A percentile compares a stretch with the other conserved stretches of the same genome.
phyloP scores from a whole-genome alignment of 352 stramenopile species.

The Phytophthora boehmeriae region DNA sequence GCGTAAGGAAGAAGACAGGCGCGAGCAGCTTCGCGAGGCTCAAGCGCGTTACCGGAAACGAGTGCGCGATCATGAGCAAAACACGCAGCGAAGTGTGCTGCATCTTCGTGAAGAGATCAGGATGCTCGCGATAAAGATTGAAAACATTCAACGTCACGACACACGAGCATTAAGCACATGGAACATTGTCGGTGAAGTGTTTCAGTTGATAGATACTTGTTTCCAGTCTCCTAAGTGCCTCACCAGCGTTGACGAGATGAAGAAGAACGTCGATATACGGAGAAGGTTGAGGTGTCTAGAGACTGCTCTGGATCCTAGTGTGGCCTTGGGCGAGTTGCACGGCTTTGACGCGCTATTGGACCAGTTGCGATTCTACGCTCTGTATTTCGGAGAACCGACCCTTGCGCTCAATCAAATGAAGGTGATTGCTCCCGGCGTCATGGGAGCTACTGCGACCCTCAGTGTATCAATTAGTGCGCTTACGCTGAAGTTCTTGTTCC shows the following conservation, averaged over 20 bases:
- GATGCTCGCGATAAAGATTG: constrained; percentile 10
- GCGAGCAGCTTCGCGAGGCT: constrained; percentile 25
- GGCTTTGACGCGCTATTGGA: constrained; percentile 21
- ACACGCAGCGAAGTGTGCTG: constrained; percentile 12
- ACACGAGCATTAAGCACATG: constrained; percentile 12
- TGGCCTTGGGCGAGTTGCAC: constrained; percentile 14
- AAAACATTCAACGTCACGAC: too few relatives aligned
- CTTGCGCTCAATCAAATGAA: constrained; percentile 18
- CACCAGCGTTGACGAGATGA: constrained; percentile 13
- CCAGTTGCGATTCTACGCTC: constrained; percentile 25
- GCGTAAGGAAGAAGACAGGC: neutral
- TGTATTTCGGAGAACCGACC: constrained; percentile 21
- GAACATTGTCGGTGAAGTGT: constrained; percentile 22
- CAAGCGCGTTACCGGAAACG: constrained; percentile 34
- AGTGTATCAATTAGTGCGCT: constrained; percentile 19
- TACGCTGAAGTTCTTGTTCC: constrained; percentile 13
- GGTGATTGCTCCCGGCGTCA: constrained; percentile 2
- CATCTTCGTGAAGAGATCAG: constrained; percentile 22
- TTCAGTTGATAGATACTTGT: constrained; percentile 15
- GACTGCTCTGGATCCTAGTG: constrained; percentile 13
- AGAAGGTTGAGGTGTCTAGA: constrained; percentile 8
- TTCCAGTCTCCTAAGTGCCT: constrained; percentile 22
- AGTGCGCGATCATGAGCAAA: constrained; percentile 3
- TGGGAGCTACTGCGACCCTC: constrained; percentile 11
- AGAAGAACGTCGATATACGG: constrained; percentile 12